Evolutionary conservation across 148 eudicot genomes (phyloP).

Genomic region (Fagopyrum tataricum): DNA sequence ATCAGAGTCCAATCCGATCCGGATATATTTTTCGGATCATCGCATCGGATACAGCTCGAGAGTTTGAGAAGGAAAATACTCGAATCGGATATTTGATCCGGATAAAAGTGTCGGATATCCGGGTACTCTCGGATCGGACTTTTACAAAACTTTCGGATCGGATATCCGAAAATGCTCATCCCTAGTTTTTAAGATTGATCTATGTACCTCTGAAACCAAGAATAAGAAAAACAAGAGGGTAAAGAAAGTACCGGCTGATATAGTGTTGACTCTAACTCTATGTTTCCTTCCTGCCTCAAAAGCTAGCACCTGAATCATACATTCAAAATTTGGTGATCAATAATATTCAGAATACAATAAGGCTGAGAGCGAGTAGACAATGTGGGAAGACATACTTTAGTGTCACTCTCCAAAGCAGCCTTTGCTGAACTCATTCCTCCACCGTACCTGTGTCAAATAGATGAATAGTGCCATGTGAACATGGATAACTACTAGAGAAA

Average conservation of each 20-base stretch:
- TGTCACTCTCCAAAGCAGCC: constrained; percentile 97
- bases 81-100: too few species aligned
- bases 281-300: constrained; percentile 93
- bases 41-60: too few species aligned
- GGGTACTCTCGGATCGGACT: too few species aligned
- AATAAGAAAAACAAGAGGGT: not conserved
- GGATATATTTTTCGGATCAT: too few species aligned
- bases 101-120: too few species aligned
- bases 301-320: constrained; percentile 60
- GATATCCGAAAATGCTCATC: too few species aligned
- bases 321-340: constrained; percentile 2
- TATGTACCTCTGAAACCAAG: not conserved
- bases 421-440: constrained; percentile 99
- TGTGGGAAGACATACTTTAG: constrained; percentile 41
- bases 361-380: not conserved
- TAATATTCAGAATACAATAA: not conserved
- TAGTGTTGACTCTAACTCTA: constrained; percentile 81
- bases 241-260: constrained; percentile 70
- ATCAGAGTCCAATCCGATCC: too few species aligned
- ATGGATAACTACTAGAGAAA: constrained; percentile 9
- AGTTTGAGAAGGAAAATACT: too few species aligned
- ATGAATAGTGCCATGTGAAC: not conserved
- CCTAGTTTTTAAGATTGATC: not conserved
- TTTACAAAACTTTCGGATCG: too few species aligned
- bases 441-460: constrained; percentile 53